Percentiles rank a stretch among this genome's conserved stretches.
These are phyloP conservation scores for Golubevia pallescens DNA, from an alignment of 1,284 basidiomycete species.

Conservation along the genomic window DNA sequence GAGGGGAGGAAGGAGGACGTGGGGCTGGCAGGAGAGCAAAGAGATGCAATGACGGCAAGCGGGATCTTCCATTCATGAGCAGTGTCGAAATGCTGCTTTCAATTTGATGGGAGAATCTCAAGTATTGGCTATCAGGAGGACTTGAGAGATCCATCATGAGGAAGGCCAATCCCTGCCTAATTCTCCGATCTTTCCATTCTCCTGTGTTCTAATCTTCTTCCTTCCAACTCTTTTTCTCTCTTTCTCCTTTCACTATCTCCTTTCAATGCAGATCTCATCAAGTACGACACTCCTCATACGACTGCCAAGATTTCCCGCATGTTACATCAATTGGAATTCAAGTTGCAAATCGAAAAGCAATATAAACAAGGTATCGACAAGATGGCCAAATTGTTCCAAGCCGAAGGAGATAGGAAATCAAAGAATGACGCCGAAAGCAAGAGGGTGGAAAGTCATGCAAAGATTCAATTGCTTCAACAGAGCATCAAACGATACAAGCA, in stretches of 20 bases:
- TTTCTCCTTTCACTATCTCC: slow-evolving; percentile 7
- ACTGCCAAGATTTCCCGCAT: slow-evolving; percentile 96
- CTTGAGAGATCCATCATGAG: too few relatives aligned
- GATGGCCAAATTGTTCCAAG: slow-evolving; percentile 88
- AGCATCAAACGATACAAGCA: slow-evolving; percentile 97
- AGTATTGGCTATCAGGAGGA: too few relatives aligned
- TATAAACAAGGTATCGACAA: slow-evolving; percentile 99
- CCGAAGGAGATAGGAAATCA: slow-evolving; percentile 84
- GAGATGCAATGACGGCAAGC: too few relatives aligned
- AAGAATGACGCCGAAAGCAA: slow-evolving; percentile 84
- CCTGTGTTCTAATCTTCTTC: background rate
- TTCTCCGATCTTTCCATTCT: background rate
- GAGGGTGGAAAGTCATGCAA: slow-evolving; percentile 90
- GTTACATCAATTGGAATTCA: slow-evolving; percentile 99
- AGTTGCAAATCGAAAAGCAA: slow-evolving; percentile 96
- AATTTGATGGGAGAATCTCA: too few relatives aligned
- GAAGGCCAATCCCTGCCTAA: too few relatives aligned
- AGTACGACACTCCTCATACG: slow-evolving; percentile 94
- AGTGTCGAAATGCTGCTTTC: too few relatives aligned
- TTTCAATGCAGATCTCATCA: slow-evolving; percentile 77
- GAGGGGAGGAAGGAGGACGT: background rate
- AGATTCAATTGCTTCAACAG: slow-evolving; percentile 88
- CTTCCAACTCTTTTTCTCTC: background rate
- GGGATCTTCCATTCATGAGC: too few relatives aligned
- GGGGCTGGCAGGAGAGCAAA: too few relatives aligned